Evolutionary conservation across 2,329 filamentous ascomycete species (phyloP), one percentile per base, ranked within the genome.

Genomic region (Capronia epimyces): DNA sequence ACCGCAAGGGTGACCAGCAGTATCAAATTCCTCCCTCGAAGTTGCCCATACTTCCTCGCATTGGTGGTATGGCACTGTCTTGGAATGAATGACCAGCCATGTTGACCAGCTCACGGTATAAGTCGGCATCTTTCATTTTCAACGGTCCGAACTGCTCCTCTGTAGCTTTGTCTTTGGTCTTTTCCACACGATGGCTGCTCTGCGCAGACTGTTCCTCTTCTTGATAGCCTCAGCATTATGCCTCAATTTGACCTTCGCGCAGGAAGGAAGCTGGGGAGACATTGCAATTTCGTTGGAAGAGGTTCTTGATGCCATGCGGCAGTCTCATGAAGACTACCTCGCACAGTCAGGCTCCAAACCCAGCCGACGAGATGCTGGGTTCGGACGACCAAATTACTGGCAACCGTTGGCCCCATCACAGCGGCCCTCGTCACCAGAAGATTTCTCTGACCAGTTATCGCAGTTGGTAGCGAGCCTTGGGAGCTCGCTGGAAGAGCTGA

Each of bases 71-170:
- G 53, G 29, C 32, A 44, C 25, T 49, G 37, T 52, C 39, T 46
- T 15, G 46, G 45, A 49, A 32, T 32, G 45, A 49, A 32, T 32
- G 16, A 16, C 53, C 49, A 52, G 49, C 41, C 49, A 49, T 55
- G 49, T 43, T 21, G 27, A 31, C 42, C 29, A 32, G 7, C 3
- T 43, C 25, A 22, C 42, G 49, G 48, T 55, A 51, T 51, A 55
- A 55, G 52, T 55, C 40, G n/a, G 39, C 20, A 37, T 44, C 31
- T 31, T 5, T 22, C 22, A 18, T 47, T 46, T n/a, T 37, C n/a
- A n/a, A n/a, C n/a, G n/a, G n/a, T n/a, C n/a, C n/a, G n/a, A n/a
- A n/a, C n/a, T n/a, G n/a, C n/a, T n/a, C n/a, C n/a, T n/a, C n/a
- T n/a, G n/a, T n/a, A n/a, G n/a, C n/a, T n/a, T 18, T 24, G 34